Conservation (phyloP, 2,329 filamentous ascomycete genomes). For the Diaporthe velutina region DNA sequence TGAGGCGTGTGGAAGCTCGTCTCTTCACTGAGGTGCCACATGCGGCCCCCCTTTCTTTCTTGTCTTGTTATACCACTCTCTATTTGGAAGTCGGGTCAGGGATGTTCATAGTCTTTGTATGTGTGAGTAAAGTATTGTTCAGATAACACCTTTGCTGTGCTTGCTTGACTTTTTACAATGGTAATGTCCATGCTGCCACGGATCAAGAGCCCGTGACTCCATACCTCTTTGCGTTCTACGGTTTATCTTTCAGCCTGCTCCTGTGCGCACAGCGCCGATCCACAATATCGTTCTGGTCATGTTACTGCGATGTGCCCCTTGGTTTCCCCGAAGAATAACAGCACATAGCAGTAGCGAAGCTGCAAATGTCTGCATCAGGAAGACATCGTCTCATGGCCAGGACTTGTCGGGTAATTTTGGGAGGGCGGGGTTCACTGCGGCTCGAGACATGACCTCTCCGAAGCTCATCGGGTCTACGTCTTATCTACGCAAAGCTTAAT, state of each 20-base stretch:
- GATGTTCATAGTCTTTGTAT: slow-evolving; percentile 29
- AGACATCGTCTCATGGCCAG: neutral
- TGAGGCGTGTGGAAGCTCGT: slow-evolving; percentile 34
- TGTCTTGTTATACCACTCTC: slow-evolving; percentile 38
- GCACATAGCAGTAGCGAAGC: neutral
- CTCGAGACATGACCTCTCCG: neutral
- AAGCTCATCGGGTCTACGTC: neutral
- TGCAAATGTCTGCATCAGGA: neutral
- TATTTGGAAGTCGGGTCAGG: slow-evolving; percentile 32
- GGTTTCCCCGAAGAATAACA: neutral
- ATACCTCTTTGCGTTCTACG: neutral
- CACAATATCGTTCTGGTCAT: neutral
- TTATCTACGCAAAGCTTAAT: slow-evolving; percentile 18
- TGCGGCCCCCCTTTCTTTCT: neutral
- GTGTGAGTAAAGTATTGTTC: slow-evolving; percentile 24
- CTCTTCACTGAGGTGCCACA: slow-evolving; percentile 32
- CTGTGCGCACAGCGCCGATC: neutral
- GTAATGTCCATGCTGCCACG: neutral
- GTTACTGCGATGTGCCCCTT: neutral
- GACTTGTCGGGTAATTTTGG: too few relatives aligned
- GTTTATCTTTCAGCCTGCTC: neutral
- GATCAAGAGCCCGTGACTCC: neutral
- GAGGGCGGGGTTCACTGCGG: neutral
- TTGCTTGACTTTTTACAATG: neutral
- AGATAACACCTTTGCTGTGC: neutral